Percentiles rank a stretch among this genome's conserved stretches.
Conservation (phyloP, 768 basidiomycete species). For the Amanita polypyramis region DNA sequence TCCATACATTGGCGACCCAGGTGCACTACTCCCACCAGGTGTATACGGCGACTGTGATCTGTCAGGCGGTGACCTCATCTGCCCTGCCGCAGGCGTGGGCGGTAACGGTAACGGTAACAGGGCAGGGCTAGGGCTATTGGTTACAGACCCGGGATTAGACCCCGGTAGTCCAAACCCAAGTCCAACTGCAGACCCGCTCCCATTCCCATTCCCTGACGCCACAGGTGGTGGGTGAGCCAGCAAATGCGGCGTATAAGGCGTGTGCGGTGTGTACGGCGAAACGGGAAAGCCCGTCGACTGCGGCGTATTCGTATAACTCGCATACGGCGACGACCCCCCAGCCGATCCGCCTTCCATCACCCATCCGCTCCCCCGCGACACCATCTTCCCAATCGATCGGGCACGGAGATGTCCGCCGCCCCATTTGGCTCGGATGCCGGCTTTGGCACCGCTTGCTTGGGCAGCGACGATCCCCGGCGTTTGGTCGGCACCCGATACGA, state of each 20-base stretch:
- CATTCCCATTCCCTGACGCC: slow-evolving; percentile 9
- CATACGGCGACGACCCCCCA: slow-evolving; percentile 22
- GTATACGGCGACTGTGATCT: not conserved
- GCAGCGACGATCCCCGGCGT: slow-evolving; percentile 49
- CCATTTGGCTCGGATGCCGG: slow-evolving; percentile 55
- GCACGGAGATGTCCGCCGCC: slow-evolving; percentile 53
- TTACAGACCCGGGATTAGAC: not conserved
- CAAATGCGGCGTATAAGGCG: slow-evolving; percentile 12
- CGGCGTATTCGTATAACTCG: slow-evolving; percentile 24
- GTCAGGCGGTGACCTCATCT: not conserved
- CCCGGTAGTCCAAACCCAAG: slow-evolving; percentile 3
- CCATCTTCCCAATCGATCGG: slow-evolving; percentile 34
- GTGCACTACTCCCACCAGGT: not conserved
- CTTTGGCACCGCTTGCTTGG: slow-evolving; percentile 47
- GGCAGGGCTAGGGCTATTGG: slow-evolving; percentile 5
- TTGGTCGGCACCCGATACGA: slow-evolving; percentile 44
- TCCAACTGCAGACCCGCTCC: slow-evolving; percentile 2
- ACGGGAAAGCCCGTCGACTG: slow-evolving; percentile 15
- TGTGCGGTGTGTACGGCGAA: slow-evolving; percentile 4
- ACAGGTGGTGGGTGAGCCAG: not conserved
- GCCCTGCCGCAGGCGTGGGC: not conserved
- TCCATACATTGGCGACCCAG: slow-evolving; percentile 13
- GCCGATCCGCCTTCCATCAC: slow-evolving; percentile 35
- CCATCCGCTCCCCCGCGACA: slow-evolving; percentile 53
- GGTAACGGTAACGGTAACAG: not conserved